Conservation (phyloP, 164 flowering plant species). For the Stephania yunnanensis region DNA sequence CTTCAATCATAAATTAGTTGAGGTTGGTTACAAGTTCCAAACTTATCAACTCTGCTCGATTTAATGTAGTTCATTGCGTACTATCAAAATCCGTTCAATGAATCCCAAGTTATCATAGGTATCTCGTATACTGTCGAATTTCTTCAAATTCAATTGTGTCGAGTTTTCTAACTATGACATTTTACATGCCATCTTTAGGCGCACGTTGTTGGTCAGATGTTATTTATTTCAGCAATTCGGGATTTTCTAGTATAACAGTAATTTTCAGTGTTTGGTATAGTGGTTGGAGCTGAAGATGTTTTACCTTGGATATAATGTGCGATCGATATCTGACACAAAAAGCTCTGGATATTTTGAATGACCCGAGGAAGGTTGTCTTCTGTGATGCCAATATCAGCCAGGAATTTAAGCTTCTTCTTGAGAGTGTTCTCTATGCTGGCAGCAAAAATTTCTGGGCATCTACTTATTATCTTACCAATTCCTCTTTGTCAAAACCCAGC, state of each 20-base stretch:
- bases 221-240: too few relatives aligned
- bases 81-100: too few relatives aligned
- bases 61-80: too few relatives aligned
- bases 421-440: constrained; percentile 61
- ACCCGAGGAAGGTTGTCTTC: constrained; percentile 49
- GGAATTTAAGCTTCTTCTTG: constrained; percentile 56
- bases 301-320: constrained; percentile 68
- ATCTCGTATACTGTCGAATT: too few relatives aligned
- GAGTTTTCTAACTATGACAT: too few relatives aligned
- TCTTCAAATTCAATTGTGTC: too few relatives aligned
- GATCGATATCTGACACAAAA: constrained; percentile 57
- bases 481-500: constrained; percentile 58
- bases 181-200: too few relatives aligned
- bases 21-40: too few relatives aligned
- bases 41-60: too few relatives aligned
- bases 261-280: not conserved
- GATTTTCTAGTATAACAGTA: not conserved
- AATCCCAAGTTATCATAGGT: too few relatives aligned
- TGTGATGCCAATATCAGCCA: constrained; percentile 48
- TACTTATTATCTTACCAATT: constrained; percentile 45
- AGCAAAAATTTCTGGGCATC: constrained; percentile 86
- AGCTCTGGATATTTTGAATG: constrained; percentile 82
- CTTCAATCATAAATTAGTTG: too few relatives aligned
- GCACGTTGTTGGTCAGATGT: too few relatives aligned
- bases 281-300: not conserved